A percentile compares a stretch with the other conserved stretches of the same genome.
These are phyloP conservation scores for Fusarium sambucinum DNA, from an alignment of 2,329 filamentous ascomycete genomes.

Conservation along the genomic window DNA sequence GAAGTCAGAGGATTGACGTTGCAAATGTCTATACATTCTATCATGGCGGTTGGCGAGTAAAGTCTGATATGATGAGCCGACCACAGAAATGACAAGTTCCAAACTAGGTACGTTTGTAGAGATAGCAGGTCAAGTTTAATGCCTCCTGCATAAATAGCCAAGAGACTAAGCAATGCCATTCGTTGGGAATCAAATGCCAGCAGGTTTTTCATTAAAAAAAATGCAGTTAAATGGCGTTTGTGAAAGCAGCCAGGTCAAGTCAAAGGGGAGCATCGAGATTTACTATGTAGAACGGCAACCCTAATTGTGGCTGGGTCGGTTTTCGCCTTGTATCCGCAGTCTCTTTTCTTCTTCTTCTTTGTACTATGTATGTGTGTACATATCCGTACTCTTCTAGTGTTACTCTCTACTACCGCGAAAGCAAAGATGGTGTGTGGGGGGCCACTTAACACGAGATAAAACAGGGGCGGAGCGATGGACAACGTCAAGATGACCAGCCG, in stretches of 20 bases:
- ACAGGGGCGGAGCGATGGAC: constrained; percentile 29
- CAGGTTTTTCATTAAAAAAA: constrained; percentile 22
- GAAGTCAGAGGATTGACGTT: background rate
- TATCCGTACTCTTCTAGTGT: background rate
- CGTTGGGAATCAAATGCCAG: constrained; percentile 1
- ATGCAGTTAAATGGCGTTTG: constrained; percentile 19
- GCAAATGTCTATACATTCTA: background rate
- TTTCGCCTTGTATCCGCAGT: background rate
- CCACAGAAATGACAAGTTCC: constrained; percentile 8
- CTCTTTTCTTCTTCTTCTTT: background rate
- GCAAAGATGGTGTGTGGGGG: constrained; percentile 48
- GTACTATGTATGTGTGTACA: background rate
- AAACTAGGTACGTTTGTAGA: background rate
- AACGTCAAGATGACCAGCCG: constrained; percentile 38
- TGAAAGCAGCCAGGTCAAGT: constrained; percentile 14
- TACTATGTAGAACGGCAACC: constrained; percentile 9
- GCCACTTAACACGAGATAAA: constrained; percentile 52
- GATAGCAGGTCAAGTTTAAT: background rate
- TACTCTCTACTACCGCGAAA: constrained; percentile 1
- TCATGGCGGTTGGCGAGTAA: constrained; percentile 1
- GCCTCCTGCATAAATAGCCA: constrained; percentile 16
- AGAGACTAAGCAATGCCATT: constrained; percentile 22
- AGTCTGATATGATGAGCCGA: background rate
- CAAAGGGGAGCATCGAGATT: constrained; percentile 39
- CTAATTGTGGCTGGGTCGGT: constrained; percentile 38